Evolutionary conservation across 257 asterid species (phyloP), one percentile per base, ranked within the genome.

Genomic region (Verbena officinalis): DNA sequence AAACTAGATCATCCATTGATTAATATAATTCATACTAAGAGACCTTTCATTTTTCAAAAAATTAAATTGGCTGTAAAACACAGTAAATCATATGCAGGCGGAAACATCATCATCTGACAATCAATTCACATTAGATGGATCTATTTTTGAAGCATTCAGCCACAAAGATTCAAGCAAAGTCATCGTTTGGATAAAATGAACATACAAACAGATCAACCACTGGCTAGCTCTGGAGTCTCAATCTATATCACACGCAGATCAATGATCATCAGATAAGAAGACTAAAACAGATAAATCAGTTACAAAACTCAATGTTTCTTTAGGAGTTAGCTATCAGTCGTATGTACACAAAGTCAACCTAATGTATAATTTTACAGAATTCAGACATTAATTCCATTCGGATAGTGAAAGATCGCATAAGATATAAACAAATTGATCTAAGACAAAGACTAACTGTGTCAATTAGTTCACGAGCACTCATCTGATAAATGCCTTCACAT

Each of bases 381-480:
- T 24, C 67, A 67, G 43, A 42, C 27, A 15, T 30, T 7, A 5
- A 44, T 16, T 62, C 56, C 53, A 44, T 10, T 45, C 12, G 48
- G 39, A 45, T 16, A 17, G 34, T 33, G 21, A 20, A 73, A 42
- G 8, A 14, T 14, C 24, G 36, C 64, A 59, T 20, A 33, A 50
- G 16, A 23, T 62, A 15, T 15, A n/a, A 65, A 23, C 44, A 22
- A 22, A 53, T 43, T 24, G 55, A 15, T 0, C 1, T 9, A 51
- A 5, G 58, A 44, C 55, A n/a, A 64, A 27, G 20, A 55, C 15
- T 4, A 44, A 60, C 39, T 6, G 4, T 6, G 57, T 22, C 45
- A 63, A 39, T 70, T 38, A 61, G 43, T 52, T 55, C 36, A 27
- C 33, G 45, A 69, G 34, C 70, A 54, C 9, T 17, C 38, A 33